These are phyloP conservation scores for Saccharomyces pastorianus DNA, from an alignment of 1,139 yeast genomes.

Conservation along the genomic window DNA sequence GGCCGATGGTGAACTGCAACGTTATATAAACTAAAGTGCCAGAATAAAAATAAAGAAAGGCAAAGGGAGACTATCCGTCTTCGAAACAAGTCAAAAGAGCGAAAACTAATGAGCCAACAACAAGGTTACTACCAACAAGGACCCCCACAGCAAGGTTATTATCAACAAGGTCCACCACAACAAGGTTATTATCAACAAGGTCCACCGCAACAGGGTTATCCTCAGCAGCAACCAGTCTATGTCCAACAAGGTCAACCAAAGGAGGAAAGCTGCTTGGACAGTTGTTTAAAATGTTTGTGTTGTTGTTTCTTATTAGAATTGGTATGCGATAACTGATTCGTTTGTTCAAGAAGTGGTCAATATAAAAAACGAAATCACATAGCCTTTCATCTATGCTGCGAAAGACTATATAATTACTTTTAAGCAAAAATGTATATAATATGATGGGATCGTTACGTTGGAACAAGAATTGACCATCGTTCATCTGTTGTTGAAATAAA, in stretches of 20 bases:
- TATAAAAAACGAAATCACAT: neutral
- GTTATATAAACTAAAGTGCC: neutral
- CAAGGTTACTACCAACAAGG: constrained; percentile 33
- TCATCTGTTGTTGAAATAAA: neutral
- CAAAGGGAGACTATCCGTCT: neutral
- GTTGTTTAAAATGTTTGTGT: constrained; percentile 35
- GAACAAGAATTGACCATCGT: neutral
- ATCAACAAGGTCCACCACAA: constrained; percentile 33
- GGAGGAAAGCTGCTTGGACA: constrained; percentile 32
- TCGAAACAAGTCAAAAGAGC: constrained; percentile 1
- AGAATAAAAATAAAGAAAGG: neutral
- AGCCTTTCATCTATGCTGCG: neutral
- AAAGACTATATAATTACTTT: neutral
- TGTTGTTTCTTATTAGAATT: constrained; percentile 34
- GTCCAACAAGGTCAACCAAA: constrained; percentile 35
- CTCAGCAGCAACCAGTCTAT: constrained; percentile 37
- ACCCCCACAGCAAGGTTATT: constrained; percentile 29
- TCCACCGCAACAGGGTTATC: constrained; percentile 35
- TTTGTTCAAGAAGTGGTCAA: neutral
- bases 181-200: constrained; percentile 29
- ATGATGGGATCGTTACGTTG: neutral
- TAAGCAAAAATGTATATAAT: neutral
- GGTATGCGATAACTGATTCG: constrained; percentile 23
- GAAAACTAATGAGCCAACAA: constrained; percentile 19
- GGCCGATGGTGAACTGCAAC: neutral